Evolutionary conservation across 441 rosid genomes (phyloP).

Genomic region (Erysimum cheiri): DNA sequence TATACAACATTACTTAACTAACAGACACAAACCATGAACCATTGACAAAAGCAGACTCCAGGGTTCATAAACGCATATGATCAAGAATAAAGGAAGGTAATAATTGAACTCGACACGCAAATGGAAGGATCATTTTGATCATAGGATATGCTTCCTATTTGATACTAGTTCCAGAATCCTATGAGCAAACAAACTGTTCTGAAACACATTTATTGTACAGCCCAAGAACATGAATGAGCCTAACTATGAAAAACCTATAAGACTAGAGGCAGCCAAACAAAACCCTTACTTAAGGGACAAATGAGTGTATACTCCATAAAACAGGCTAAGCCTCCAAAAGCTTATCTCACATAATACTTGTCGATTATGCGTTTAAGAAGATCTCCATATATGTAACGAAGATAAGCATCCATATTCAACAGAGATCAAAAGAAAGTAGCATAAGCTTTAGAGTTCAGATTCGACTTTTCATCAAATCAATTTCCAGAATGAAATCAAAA

Average conservation of each 20-base stretch:
- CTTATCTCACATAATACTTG: not conserved
- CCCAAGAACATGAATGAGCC: not conserved
- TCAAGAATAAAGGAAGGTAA: slow-evolving; percentile 5
- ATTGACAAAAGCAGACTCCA: slow-evolving; percentile 18
- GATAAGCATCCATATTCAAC: slow-evolving; percentile 3
- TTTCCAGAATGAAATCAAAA: slow-evolving; percentile 11
- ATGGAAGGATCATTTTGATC: not conserved
- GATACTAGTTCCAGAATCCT: slow-evolving; percentile 13
- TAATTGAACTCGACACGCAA: not conserved
- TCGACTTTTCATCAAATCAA: not conserved
- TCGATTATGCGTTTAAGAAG: not conserved
- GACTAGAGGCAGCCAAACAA: not conserved
- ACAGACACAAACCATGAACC: not conserved
- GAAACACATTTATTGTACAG: not conserved
- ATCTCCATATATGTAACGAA: not conserved
- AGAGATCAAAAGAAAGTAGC: slow-evolving; percentile 15
- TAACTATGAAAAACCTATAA: slow-evolving; percentile 18
- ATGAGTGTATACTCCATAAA: not conserved
- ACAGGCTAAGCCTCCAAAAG: slow-evolving; percentile 17
- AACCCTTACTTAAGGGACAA: not conserved
- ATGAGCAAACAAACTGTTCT: not conserved
- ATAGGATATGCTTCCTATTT: slow-evolving; percentile 21
- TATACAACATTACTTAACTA: slow-evolving; percentile 22
- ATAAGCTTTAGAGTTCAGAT: slow-evolving; percentile 9
- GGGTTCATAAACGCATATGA: not conserved